phyloP scores from a whole-genome alignment of 352 stramenopile species.

The Peronosclerospora sorghi region DNA sequence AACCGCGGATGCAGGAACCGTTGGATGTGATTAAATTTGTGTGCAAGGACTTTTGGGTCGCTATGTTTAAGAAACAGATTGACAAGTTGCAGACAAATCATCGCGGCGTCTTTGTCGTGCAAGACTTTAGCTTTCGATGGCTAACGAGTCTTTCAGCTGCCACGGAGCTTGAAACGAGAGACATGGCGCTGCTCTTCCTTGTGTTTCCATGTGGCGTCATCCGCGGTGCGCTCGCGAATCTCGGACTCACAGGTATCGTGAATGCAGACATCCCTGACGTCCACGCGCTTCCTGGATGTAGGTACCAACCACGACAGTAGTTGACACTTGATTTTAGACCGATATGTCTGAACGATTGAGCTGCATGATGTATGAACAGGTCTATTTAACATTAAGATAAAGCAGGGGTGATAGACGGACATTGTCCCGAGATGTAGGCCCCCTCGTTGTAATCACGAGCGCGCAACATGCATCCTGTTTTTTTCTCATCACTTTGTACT shows the following conservation, averaged over 20 bases:
- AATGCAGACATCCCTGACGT: constrained; percentile 91
- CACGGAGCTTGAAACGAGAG: constrained; percentile 72
- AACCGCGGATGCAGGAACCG: constrained; percentile 73
- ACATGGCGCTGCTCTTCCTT: constrained; percentile 89
- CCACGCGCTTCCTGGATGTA: constrained; percentile 86
- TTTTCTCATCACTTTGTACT: neutral
- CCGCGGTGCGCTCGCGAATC: constrained; percentile 88
- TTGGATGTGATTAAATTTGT: constrained; percentile 97
- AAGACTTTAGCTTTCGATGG: constrained; percentile 93
- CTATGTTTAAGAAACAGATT: constrained; percentile 97
- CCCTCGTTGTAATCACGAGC: constrained; percentile 4
- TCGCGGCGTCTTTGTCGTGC: constrained; percentile 89
- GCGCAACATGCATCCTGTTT: neutral
- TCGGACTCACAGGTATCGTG: constrained; percentile 91
- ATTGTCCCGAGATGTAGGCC: neutral
- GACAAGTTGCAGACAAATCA: constrained; percentile 98
- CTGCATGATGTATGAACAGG: constrained; percentile 24
- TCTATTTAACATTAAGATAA: constrained; percentile 89
- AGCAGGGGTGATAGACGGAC: constrained; percentile 35
- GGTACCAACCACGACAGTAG: too few species aligned
- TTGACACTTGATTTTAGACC: too few species aligned
- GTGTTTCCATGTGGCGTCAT: constrained; percentile 94
- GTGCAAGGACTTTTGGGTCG: constrained; percentile 97
- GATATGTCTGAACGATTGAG: neutral
- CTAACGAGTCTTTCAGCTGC: constrained; percentile 72